Percentiles rank a stretch among this genome's conserved stretches.
phyloP scores from a whole-genome alignment of 352 stramenopile genomes.

The Thalassiosira mediterranea region DNA sequence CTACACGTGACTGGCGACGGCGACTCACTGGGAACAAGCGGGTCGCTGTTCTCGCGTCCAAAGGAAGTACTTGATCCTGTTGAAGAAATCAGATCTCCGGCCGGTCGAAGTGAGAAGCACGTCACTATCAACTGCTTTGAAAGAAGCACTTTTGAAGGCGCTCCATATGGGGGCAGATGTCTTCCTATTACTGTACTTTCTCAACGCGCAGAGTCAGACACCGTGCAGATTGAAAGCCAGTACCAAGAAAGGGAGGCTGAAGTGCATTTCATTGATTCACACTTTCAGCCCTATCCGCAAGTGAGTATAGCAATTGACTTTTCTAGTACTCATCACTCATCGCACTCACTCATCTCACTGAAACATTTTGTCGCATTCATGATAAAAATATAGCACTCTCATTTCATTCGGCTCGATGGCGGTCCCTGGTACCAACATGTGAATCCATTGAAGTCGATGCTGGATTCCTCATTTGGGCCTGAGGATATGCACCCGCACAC shows the following conservation, averaged over 20 bases:
- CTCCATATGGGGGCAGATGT: conserved; percentile 8
- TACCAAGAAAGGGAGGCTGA: not conserved
- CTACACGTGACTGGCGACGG: conserved; percentile 2
- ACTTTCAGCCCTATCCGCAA: conserved; percentile 16
- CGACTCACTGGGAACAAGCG: too few relatives aligned
- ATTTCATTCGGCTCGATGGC: conserved; percentile 28
- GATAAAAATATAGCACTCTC: conserved; percentile 12
- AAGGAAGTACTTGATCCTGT: conserved; percentile 17
- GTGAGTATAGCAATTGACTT: not conserved
- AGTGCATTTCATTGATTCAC: conserved; percentile 20
- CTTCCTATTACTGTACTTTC: conserved; percentile 22
- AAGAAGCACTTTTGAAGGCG: not conserved
- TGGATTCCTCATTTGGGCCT: not conserved
- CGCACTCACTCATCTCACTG: too few relatives aligned
- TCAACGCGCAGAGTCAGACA: not conserved
- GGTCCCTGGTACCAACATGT: conserved; percentile 30
- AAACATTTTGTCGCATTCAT: not conserved
- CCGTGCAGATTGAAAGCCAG: not conserved
- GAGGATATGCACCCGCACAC: conserved; percentile 23
- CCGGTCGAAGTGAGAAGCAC: not conserved
- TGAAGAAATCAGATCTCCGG: not conserved
- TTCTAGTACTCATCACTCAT: too few relatives aligned
- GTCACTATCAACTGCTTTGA: conserved; percentile 15
- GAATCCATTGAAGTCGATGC: conserved; percentile 19
- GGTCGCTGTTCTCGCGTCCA: not conserved